These are phyloP conservation scores for Cytospora chrysosperma DNA, from an alignment of 2,329 filamentous ascomycete genomes.

Conservation along the genomic window DNA sequence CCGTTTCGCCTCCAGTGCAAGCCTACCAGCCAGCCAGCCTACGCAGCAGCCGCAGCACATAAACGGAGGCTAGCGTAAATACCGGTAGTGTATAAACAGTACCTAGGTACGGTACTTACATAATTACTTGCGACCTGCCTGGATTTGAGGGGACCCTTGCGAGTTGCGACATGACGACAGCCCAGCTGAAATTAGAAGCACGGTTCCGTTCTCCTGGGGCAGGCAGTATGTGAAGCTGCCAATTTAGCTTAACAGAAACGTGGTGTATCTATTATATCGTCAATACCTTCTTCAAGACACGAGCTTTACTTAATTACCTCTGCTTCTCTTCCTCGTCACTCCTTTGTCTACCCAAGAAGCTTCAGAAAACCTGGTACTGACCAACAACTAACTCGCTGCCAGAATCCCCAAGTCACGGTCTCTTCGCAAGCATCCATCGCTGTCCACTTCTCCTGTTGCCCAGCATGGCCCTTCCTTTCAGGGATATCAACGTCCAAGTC, in stretches of 20 bases:
- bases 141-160: conserved; percentile 5
- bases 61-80: no score
- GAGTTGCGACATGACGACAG: conserved; percentile 18
- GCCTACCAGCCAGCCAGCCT: no score
- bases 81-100: no score
- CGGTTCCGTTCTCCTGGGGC: conserved; percentile 7
- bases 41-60: no score
- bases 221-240: conserved; percentile 11
- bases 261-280: conserved; percentile 13
- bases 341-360: background rate
- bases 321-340: background rate
- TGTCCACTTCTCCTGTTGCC: conserved; percentile 8
- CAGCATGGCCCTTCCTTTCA: conserved; percentile 64
- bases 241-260: conserved; percentile 17
- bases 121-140: no score
- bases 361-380: background rate
- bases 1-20: background rate
- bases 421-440: conserved; percentile 1
- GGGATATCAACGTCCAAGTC: conserved; percentile 96
- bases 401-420: background rate
- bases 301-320: background rate
- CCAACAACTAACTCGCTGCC: background rate
- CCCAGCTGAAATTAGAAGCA: conserved; percentile 24
- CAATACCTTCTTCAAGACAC: background rate
- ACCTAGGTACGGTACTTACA: no score